These are phyloP conservation scores for Fibroporia radiculosa DNA, from an alignment of 768 basidiomycete species.

Conservation along the genomic window DNA sequence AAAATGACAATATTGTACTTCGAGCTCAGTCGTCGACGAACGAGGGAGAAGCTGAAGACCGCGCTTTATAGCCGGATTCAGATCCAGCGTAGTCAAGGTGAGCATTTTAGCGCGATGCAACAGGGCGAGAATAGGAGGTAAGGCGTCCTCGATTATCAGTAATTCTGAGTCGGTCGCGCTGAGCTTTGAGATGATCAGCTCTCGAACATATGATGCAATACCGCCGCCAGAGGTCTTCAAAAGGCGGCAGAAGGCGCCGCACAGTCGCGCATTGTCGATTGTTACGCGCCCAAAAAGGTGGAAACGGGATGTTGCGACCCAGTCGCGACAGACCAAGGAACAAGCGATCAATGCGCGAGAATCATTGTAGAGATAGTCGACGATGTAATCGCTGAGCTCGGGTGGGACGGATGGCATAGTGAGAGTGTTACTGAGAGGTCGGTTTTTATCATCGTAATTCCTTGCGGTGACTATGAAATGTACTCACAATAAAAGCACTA, in stretches of 20 bases:
- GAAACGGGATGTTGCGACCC: slow-evolving; percentile 22
- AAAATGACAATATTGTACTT: slow-evolving; percentile 20
- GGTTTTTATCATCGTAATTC: too few relatives aligned
- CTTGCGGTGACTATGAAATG: too few relatives aligned
- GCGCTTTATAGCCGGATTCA: slow-evolving; percentile 2
- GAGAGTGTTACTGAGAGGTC: too few relatives aligned
- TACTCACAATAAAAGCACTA: too few relatives aligned
- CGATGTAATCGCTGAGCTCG: slow-evolving; percentile 25
- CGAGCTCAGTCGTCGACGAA: slow-evolving; percentile 13
- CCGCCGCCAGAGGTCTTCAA: slow-evolving; percentile 12
- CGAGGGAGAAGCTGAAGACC: slow-evolving; percentile 2
- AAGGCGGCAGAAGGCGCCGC: slow-evolving; percentile 11
- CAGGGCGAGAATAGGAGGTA: slow-evolving; percentile 9
- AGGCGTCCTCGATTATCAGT: not conserved
- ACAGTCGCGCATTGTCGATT: slow-evolving; percentile 9
- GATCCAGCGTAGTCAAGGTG: slow-evolving; percentile 5
- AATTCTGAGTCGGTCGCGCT: not conserved
- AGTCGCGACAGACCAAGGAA: slow-evolving; percentile 19
- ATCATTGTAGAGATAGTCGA: slow-evolving; percentile 27
- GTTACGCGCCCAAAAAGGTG: slow-evolving; percentile 20
- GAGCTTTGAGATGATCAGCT: slow-evolving; percentile 13
- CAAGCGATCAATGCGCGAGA: slow-evolving; percentile 15
- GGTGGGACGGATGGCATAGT: slow-evolving; percentile 24
- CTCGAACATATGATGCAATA: slow-evolving; percentile 16
- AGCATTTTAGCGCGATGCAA: slow-evolving; percentile 10